Evolutionary conservation across 345 rosid species (phyloP), one percentile per base, ranked within the genome.

Genomic region (Geranium brycei): DNA sequence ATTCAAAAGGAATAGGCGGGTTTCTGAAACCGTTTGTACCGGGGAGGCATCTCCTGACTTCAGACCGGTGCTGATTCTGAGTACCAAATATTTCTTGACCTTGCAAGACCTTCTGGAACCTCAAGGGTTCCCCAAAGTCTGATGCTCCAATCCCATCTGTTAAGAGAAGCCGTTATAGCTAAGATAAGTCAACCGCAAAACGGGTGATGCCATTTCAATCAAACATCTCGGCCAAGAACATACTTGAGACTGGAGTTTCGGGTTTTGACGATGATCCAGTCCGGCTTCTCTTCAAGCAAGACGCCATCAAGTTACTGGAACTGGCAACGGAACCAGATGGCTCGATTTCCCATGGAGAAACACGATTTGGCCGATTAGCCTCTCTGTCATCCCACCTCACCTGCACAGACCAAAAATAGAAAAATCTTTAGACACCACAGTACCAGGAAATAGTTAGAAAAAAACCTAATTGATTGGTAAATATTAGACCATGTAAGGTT

Each of bases 21-120:
- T 35, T 35, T 35, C 41, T 35, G 41, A 35, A 4, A 35, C 41
- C 41, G 10, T 35, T 35, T 13, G 81, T 66, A 57, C 80, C 80
- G 38, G 77, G 72, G 32, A 68, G 69, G 76, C 64, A 57, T 72
- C 75, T 77, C 69, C 81, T 35, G 2, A 7, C 41, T 35, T 35
- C 84, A 41, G 79, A 75, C 41, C 64, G 65, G 69, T 59, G 77
- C 51, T 68, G 72, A 60, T 77, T 74, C 59, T 68, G 89, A 67
- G 59, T 32, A 69, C 74, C 80, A 56, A 80, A 74, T 68, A 78
- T 91, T 95, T 95, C 99, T 95, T 95, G 99, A 95, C 99, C 99
- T 95, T 91, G 99, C 99, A 95, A 95, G 97, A 91, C 96, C 95
- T 90, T 88, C 80, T 81, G 99, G 91, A 91, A 87, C 79, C 97